phyloP scores from a whole-genome alignment of 768 basidiomycete species.

The Rhodotorula babjevae region DNA sequence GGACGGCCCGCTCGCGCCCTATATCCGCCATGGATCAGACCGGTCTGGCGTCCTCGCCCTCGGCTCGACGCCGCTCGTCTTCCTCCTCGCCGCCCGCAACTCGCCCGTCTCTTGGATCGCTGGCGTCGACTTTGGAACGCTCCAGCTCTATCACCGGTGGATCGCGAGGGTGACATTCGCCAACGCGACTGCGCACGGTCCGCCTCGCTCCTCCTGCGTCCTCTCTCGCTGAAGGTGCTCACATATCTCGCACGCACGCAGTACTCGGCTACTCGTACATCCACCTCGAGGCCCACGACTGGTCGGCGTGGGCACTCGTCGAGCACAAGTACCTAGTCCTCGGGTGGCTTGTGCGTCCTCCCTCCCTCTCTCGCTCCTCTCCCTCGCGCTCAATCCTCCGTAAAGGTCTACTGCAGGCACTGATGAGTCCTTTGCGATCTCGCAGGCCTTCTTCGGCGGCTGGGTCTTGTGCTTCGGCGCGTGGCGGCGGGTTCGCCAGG shows the following conservation, averaged over 20 bases:
- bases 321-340: background rate
- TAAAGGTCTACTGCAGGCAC: too few species aligned
- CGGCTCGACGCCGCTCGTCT: slow-evolving; percentile 10
- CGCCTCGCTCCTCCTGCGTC: background rate
- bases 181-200: background rate
- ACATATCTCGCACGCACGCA: too few species aligned
- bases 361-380: too few species aligned
- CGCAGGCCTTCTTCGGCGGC: slow-evolving; percentile 5
- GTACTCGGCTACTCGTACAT: background rate
- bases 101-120: slow-evolving; percentile 7
- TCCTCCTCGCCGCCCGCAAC: slow-evolving; percentile 18
- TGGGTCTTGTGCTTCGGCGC: background rate
- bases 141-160: slow-evolving; percentile 28
- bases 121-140: slow-evolving; percentile 1
- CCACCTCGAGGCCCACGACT: background rate
- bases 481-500: background rate
- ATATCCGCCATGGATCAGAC: slow-evolving; percentile 1
- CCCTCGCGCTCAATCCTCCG: too few species aligned
- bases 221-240: too few species aligned
- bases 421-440: background rate
- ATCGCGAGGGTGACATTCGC: slow-evolving; percentile 11
- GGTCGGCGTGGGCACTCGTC: background rate
- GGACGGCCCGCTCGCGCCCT: background rate
- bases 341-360: background rate
- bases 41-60: slow-evolving; percentile 1